A percentile compares a stretch with the other conserved stretches of the same genome.
These are phyloP conservation scores for Zoysia japonica DNA, from an alignment of 176 grass and related monocot species.

Conservation along the genomic window DNA sequence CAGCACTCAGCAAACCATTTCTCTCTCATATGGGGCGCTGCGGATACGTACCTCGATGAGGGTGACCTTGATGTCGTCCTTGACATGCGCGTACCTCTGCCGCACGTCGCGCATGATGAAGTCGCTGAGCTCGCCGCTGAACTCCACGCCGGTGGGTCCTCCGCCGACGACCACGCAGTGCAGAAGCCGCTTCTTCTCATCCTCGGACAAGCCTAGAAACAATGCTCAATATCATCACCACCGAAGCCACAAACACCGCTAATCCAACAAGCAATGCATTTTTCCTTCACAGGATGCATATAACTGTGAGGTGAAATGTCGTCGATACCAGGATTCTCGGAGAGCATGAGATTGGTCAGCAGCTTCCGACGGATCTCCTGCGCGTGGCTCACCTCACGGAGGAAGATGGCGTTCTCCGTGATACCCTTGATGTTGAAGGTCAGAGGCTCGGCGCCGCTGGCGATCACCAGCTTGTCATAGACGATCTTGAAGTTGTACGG, in stretches of 20 bases:
- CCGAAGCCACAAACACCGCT: neutral
- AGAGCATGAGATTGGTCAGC: constrained; percentile 90
- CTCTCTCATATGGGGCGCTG: neutral
- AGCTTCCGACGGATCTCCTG: constrained; percentile 89
- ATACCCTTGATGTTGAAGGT: constrained; percentile 95
- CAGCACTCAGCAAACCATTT: neutral
- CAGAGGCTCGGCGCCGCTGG: constrained; percentile 74
- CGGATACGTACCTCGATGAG: constrained; percentile 72
- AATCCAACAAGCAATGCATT: neutral
- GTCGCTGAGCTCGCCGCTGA: constrained; percentile 93
- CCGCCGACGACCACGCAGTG: constrained; percentile 91
- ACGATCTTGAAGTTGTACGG: constrained; percentile 78
- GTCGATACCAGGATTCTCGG: constrained; percentile 71
- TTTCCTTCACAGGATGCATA: neutral
- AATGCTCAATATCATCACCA: neutral
- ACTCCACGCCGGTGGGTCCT: constrained; percentile 92
- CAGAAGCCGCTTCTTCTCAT: constrained; percentile 71
- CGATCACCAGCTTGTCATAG: constrained; percentile 97
- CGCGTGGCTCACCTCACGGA: constrained; percentile 87
- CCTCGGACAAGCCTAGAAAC: constrained; percentile 56
- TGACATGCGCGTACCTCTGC: constrained; percentile 77
- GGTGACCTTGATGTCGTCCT: constrained; percentile 88
- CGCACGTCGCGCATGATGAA: constrained; percentile 83
- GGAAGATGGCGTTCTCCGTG: constrained; percentile 80
- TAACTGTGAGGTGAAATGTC: neutral